Conservation (phyloP, 805 yeast genomes). For the Kurtzmaniella fragi region DNA sequence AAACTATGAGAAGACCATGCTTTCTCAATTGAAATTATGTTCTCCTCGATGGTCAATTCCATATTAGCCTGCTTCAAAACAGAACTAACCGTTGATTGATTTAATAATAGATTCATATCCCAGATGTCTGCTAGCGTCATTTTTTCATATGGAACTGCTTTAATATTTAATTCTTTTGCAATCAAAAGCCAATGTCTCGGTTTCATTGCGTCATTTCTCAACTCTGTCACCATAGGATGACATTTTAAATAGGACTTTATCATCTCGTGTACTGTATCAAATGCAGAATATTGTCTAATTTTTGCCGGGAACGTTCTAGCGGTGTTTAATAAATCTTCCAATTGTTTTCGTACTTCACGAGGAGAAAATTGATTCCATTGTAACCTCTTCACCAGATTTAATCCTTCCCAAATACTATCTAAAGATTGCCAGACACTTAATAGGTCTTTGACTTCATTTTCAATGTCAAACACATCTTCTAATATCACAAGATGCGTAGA, state of each 20-base stretch:
- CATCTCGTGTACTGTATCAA: slow-evolving; percentile 47
- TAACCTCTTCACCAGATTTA: slow-evolving; percentile 36
- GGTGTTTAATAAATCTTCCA: slow-evolving; percentile 46
- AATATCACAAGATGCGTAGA: slow-evolving; percentile 23
- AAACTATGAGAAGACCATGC: slow-evolving; percentile 55
- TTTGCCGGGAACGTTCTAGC: slow-evolving; percentile 52
- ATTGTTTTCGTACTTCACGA: slow-evolving; percentile 35
- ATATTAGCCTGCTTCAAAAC: slow-evolving; percentile 63
- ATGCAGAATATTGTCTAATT: slow-evolving; percentile 65
- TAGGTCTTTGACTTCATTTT: slow-evolving; percentile 52
- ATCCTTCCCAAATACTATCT: slow-evolving; percentile 42
- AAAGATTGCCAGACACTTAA: slow-evolving; percentile 62
- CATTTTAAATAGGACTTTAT: slow-evolving; percentile 39
- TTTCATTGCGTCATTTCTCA: slow-evolving; percentile 54
- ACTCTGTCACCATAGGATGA: slow-evolving; percentile 34
- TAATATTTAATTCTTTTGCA: slow-evolving; percentile 10
- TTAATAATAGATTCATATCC: slow-evolving; percentile 43
- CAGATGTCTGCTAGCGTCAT: slow-evolving; percentile 58
- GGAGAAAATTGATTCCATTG: slow-evolving; percentile 50
- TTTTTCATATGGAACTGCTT: slow-evolving; percentile 7
- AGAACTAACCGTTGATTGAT: slow-evolving; percentile 43
- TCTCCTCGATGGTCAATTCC: slow-evolving; percentile 61
- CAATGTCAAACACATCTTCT: slow-evolving; percentile 23
- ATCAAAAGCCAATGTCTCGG: slow-evolving; percentile 62
- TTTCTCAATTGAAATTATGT: slow-evolving; percentile 43